Evolutionary conservation across 1,139 yeast genomes (phyloP), one percentile per base, ranked within the genome.

Genomic region (Saccharomyces hybrid): DNA sequence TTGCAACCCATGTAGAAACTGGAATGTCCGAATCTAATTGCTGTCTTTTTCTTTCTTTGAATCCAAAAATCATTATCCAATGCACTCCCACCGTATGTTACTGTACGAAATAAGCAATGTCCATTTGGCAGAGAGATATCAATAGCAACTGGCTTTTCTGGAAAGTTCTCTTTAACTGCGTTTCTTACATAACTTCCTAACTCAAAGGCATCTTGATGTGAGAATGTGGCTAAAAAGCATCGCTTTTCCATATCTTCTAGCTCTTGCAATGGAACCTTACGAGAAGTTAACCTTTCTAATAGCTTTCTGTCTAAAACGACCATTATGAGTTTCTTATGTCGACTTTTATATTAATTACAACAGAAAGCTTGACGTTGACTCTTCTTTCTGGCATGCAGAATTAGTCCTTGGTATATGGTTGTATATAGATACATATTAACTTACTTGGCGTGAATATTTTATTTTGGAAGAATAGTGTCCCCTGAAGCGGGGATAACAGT

Each of bases 21-120:
- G 11, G 86, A 80, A 55, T 75, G 74, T 28, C 78, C 79, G 61
- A 78, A 80, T 58, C 84, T 73, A 53, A 75, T 64, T 1, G 79
- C 86, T 1, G 83, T 73, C 51, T 72, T 76, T 57, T 73, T 72
- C 71, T 83, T 83, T 58, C 87, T 75, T 32, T 72, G 71, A 31
- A 82, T 78, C 87, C 87, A 83, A 48, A 71, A 67, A 60, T 82
- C 85, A 64, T 83, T 82, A 65, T 83, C 87, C 9, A 71, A 65
- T 11, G 74, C 69, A 11, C 81, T 73, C 2, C 38, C 31, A 2
- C 76, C 78, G 3, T 75, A 70, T 6, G 71, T 71, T 24, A 77
- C 73, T 26, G 81, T 69, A 58, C 80, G 83, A 72, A 82, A 83
- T 54, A 79, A 67, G 5, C 75, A 72, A 55, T 81, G 84, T 3